A percentile compares a stretch with the other conserved stretches of the same genome.
phyloP scores from a whole-genome alignment of 176 grass and related monocot genomes.

The Paspalum notatum region DNA sequence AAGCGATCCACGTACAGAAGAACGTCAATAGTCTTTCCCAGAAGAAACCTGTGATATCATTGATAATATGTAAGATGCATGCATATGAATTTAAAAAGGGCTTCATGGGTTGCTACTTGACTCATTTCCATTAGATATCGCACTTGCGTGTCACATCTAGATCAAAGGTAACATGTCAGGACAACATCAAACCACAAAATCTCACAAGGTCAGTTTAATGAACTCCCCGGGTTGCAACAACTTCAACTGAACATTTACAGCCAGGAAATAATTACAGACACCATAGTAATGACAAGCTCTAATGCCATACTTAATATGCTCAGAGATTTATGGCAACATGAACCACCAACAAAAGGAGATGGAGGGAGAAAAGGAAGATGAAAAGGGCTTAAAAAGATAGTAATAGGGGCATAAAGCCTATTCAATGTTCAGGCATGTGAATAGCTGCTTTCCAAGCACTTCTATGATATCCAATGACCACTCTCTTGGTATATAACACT shows the following conservation, averaged over 20 bases:
- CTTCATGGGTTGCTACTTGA: neutral
- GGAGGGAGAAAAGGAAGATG: no score
- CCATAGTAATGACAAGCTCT: neutral
- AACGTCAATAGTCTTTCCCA: constrained; percentile 94
- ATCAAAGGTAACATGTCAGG: neutral
- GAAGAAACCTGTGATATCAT: constrained; percentile 71
- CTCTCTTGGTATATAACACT: no score
- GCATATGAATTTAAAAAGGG: constrained; percentile 3
- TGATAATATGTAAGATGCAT: constrained; percentile 23
- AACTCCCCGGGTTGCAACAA: neutral
- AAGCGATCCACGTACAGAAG: constrained; percentile 91
- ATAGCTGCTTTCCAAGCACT: no score
- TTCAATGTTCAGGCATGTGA: no score
- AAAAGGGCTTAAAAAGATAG: no score
- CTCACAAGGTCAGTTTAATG: constrained; percentile 6
- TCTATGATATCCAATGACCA: no score
- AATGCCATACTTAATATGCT: neutral
- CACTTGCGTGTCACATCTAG: neutral
- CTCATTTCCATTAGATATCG: neutral
- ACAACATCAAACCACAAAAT: constrained; percentile 17
- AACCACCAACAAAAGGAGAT: no score
- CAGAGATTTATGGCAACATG: no score
- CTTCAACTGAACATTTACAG: neutral
- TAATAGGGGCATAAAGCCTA: no score
- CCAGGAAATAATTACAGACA: neutral